Percentiles rank a stretch among this genome's conserved stretches.
Evolutionary conservation across 371 early-diverging fungal genomes (phyloP).

Genomic region (Mucor piriformis): DNA sequence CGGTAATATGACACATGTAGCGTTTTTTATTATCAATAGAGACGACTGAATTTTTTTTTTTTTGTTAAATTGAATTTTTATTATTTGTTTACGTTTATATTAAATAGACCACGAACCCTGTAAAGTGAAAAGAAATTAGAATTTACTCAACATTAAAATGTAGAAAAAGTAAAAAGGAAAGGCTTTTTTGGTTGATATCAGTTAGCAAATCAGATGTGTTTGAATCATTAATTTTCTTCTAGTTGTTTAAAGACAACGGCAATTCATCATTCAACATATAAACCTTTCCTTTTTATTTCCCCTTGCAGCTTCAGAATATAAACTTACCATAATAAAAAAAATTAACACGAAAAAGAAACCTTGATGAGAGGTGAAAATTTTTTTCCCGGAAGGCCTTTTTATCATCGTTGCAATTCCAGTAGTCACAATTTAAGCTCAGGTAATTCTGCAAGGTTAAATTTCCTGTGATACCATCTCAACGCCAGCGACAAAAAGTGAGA

Average conservation of each 20-base stretch:
- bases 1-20: neutral
- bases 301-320: neutral
- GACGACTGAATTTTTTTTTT: neutral
- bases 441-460: too few relatives aligned
- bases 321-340: conserved; percentile 12
- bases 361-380: neutral
- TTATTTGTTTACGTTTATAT: neutral
- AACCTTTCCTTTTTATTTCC: neutral
- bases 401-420: neutral
- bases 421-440: too few relatives aligned
- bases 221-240: conserved; percentile 26
- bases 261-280: conserved; percentile 18
- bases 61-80: neutral
- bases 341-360: neutral
- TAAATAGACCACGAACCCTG: neutral
- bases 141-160: neutral
- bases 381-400: neutral
- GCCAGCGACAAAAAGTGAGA: too few relatives aligned
- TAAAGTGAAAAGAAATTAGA: neutral
- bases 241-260: conserved; percentile 27
- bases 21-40: neutral
- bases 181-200: conserved; percentile 12
- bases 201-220: conserved; percentile 35
- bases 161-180: neutral
- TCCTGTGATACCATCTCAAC: too few relatives aligned